Conservation (phyloP, 2,329 filamentous ascomycete genomes). For the Teratosphaeria zuluensis region DNA sequence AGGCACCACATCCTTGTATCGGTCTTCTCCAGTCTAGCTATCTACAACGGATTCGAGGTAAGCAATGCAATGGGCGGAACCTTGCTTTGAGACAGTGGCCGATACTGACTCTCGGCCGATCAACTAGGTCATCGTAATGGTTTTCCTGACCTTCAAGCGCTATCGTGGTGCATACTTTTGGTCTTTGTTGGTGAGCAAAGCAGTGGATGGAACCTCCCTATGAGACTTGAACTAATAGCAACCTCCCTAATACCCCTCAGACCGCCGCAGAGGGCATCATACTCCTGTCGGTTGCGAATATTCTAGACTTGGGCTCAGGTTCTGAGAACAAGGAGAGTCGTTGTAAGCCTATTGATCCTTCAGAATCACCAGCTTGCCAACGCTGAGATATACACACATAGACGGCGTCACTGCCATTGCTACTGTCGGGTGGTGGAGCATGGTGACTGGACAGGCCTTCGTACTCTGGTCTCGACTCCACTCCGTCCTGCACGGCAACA, state of each 20-base stretch:
- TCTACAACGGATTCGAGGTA: no score
- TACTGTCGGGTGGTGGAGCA: neutral
- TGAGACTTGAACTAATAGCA: no score
- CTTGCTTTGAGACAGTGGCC: neutral
- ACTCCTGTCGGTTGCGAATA: neutral
- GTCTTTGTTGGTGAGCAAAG: slow-evolving; percentile 28
- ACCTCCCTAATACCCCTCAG: no score
- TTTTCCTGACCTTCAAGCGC: slow-evolving; percentile 34
- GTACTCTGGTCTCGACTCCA: neutral
- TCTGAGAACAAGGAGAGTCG: neutral
- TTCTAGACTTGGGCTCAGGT: neutral
- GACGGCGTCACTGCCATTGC: neutral
- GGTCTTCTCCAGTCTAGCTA: neutral
- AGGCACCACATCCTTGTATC: neutral
- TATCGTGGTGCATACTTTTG: slow-evolving; percentile 41
- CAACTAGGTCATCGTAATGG: slow-evolving; percentile 3
- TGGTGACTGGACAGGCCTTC: neutral
- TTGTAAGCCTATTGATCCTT: neutral
- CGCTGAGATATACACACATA: neutral
- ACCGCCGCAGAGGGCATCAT: neutral
- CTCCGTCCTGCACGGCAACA: neutral
- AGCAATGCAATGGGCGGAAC: no score
- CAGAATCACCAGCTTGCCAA: neutral
- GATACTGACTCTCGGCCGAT: no score
- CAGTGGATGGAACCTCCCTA: no score